Conservation (phyloP, 352 stramenopile species). For the Aphanomyces stellatus region DNA sequence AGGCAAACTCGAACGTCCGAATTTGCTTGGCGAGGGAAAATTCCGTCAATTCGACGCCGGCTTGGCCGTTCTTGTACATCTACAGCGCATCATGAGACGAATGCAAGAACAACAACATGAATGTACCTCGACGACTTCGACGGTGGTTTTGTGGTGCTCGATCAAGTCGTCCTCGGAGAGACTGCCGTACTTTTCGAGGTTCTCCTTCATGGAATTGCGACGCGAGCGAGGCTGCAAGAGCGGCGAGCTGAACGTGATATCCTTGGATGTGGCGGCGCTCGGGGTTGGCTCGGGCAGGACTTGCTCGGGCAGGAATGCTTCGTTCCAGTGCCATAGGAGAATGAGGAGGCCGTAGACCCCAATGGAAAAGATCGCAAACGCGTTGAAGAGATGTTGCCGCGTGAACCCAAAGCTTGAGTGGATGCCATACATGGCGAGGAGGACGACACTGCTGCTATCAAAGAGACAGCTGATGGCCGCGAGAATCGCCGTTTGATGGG, state of each 20-base stretch:
- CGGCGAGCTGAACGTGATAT: conserved; percentile 26
- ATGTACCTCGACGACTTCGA: not conserved
- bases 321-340: conserved; percentile 69
- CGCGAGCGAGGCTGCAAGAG: not conserved
- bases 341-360: conserved; percentile 54
- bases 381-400: conserved; percentile 41
- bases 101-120: too few relatives aligned
- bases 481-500: conserved; percentile 67
- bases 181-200: conserved; percentile 20
- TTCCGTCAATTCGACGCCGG: conserved; percentile 11
- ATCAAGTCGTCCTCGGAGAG: conserved; percentile 25
- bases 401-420: conserved; percentile 39
- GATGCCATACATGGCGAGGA: conserved; percentile 54
- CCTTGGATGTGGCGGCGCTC: conserved; percentile 17
- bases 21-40: conserved; percentile 51
- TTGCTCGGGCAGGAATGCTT: conserved; percentile 32
- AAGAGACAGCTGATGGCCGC: conserved; percentile 72
- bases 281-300: conserved; percentile 17
- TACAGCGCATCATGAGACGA: not conserved
- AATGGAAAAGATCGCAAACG: conserved; percentile 33
- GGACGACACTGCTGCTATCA: conserved; percentile 63
- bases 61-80: conserved; percentile 8
- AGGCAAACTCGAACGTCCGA: conserved; percentile 70
- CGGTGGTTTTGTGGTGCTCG: not conserved
- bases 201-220: not conserved